Evolutionary conservation across 2,329 filamentous ascomycete species (phyloP).

Genomic region (Botrytis medusae): DNA sequence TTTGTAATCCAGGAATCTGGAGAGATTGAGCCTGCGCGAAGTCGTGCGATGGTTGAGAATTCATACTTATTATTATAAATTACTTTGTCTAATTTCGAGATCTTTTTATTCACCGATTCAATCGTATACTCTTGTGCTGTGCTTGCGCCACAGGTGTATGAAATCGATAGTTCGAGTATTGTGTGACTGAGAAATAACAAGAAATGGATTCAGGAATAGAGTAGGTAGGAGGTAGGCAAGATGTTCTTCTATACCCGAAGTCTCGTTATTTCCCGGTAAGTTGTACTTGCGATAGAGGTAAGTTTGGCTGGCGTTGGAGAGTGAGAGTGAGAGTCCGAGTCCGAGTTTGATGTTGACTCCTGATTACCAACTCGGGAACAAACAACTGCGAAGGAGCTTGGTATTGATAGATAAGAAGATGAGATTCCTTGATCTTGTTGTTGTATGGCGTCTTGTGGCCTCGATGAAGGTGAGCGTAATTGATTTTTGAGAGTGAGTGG

Average conservation of each 20-base stretch:
- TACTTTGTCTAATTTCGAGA: slow-evolving; percentile 17
- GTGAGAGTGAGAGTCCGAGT: not conserved
- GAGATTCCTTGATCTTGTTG: not conserved
- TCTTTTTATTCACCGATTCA: not conserved
- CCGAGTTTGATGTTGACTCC: not conserved
- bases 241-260: not conserved
- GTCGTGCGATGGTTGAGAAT: slow-evolving; percentile 30
- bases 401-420: not conserved
- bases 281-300: not conserved
- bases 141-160: not conserved
- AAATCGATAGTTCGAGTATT: slow-evolving; percentile 15
- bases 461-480: not conserved
- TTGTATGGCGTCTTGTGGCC: not conserved
- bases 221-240: not conserved
- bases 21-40: slow-evolving; percentile 33
- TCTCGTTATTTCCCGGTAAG: not conserved
- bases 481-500: not conserved
- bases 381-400: not conserved
- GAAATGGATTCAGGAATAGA: not conserved
- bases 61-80: slow-evolving; percentile 26
- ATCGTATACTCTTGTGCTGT: not conserved
- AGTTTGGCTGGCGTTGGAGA: not conserved
- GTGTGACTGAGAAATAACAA: not conserved
- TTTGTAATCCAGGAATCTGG: slow-evolving; percentile 30
- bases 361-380: not conserved